phyloP scores from a whole-genome alignment of 163 green algal species.

The Chlorella variabilis region DNA sequence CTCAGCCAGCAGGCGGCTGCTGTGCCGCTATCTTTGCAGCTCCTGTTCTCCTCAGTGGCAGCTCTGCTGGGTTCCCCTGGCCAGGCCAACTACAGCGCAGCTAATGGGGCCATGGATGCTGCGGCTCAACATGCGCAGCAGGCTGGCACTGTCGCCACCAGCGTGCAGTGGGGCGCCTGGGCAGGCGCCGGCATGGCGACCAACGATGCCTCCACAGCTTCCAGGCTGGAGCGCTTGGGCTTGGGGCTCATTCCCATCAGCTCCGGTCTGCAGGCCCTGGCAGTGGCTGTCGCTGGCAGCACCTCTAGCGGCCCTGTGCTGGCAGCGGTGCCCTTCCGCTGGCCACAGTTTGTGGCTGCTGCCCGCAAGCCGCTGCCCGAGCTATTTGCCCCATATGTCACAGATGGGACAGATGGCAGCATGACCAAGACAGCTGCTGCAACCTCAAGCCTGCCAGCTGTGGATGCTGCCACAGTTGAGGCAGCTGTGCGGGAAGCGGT shows the following conservation, averaged over 20 bases:
- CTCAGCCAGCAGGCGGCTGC: neutral
- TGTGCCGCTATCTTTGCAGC: neutral
- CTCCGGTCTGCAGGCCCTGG: constrained; percentile 36
- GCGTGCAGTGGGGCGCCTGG: constrained; percentile 89
- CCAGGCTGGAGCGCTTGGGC: constrained; percentile 48
- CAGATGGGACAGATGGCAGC: too few species aligned
- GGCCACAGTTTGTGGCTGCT: constrained; percentile 41
- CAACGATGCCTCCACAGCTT: constrained; percentile 33
- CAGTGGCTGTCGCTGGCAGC: neutral
- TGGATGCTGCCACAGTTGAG: neutral
- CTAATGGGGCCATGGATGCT: constrained; percentile 80
- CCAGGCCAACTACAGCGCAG: constrained; percentile 84
- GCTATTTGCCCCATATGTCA: constrained; percentile 25
- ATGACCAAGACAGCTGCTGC: neutral
- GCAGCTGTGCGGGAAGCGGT: constrained; percentile 30
- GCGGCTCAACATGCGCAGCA: constrained; percentile 31
- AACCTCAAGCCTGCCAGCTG: neutral
- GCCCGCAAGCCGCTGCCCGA: constrained; percentile 13
- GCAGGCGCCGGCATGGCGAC: constrained; percentile 73
- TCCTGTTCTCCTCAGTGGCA: constrained; percentile 82
- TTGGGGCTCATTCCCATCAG: constrained; percentile 52
- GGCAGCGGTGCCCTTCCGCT: constrained; percentile 49
- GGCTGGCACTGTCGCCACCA: constrained; percentile 50
- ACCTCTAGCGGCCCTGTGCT: neutral
- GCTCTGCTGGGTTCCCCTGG: constrained; percentile 78